Base-by-base conservation (phyloP, 2,329 filamentous ascomycete genomes). In the Ophiostoma sp. region DNA sequence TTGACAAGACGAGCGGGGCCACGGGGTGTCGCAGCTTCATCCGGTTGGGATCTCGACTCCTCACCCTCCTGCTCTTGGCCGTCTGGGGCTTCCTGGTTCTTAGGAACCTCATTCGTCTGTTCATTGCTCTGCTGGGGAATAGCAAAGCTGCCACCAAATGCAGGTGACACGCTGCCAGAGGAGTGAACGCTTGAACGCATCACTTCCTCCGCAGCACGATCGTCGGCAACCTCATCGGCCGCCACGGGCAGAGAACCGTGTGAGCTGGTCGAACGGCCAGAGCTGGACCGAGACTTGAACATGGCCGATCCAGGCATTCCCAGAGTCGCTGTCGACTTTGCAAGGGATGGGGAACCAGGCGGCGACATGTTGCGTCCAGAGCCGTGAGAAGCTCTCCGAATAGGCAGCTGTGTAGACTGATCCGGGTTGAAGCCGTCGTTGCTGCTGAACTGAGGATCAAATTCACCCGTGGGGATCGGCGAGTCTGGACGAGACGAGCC, bases 1-100 rank as follows among this genome's bases (percentile, higher is more conserved):
- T 88, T 89, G 15, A 87, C 84, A 17, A 89, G 79, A n/a, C 86
- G 83, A 0, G 87, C 85, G 8, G 86, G 84, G 0, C 86, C 86
- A 68, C 85, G 85, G 5, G 86, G 87, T 0, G 87, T 89, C 2
- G 84, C 78, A 2, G 80, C 78, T 69, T 86, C 85, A 22, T 87
- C 85, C 7, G 79, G 77, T 19, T 71, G 68, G 4, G 71, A 74
- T 63, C 52, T 76, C 48, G 74, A 76, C 5, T 73, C 66, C 2
- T 63, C 52, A 5, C 63, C 39, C 7, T 57, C 42, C 15, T 48
- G 42, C 42, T 48, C 66, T 1, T 22, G 15, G 6, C 31, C 50
- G 0, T 42, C 36, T 17, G n/a, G 71, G 3, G 12, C 50, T 3
- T 42, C 63, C 39, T 42, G 70, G 4, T 15, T 39, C 2, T 45